Conservation (phyloP, 129 eudicot species). For the Artemisia argyi region DNA sequence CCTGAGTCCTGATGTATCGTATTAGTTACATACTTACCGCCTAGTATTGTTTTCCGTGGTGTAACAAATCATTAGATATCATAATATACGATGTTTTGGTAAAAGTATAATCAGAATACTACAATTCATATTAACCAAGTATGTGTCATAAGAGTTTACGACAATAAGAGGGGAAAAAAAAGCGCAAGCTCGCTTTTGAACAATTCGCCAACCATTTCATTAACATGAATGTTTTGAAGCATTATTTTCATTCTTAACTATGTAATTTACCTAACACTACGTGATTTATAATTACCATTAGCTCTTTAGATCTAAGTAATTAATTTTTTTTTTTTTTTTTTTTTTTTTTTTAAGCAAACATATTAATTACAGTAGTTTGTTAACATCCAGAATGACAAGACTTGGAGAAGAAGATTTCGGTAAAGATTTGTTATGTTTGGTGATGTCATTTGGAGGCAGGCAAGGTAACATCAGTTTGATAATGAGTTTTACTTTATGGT, state of each 20-base stretch:
- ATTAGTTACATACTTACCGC: too few relatives aligned
- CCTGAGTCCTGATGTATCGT: too few relatives aligned
- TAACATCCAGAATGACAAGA: constrained; percentile 20
- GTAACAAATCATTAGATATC: too few relatives aligned
- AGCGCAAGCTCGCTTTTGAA: too few relatives aligned
- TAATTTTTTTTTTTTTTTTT: neutral
- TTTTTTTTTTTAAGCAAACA: neutral
- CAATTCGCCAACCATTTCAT: neutral
- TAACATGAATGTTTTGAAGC: neutral
- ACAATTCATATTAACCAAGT: too few relatives aligned
- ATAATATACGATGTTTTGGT: too few relatives aligned
- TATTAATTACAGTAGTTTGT: neutral
- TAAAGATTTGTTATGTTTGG: constrained; percentile 49
- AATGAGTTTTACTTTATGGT: constrained; percentile 35
- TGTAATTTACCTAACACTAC: too few relatives aligned
- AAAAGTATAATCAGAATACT: too few relatives aligned
- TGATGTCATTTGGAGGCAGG: constrained; percentile 46
- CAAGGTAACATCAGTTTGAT: constrained; percentile 40
- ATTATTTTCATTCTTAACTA: neutral
- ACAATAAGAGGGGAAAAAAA: too few relatives aligned
- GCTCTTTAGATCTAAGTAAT: neutral
- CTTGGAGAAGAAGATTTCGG: constrained; percentile 33
- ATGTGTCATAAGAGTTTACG: too few relatives aligned
- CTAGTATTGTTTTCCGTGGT: too few relatives aligned
- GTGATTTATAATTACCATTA: too few relatives aligned